Percentiles rank a stretch among this genome's conserved stretches.
Conservation (phyloP, 306 rosid genomes). For the Notholithocarpus densiflorus region DNA sequence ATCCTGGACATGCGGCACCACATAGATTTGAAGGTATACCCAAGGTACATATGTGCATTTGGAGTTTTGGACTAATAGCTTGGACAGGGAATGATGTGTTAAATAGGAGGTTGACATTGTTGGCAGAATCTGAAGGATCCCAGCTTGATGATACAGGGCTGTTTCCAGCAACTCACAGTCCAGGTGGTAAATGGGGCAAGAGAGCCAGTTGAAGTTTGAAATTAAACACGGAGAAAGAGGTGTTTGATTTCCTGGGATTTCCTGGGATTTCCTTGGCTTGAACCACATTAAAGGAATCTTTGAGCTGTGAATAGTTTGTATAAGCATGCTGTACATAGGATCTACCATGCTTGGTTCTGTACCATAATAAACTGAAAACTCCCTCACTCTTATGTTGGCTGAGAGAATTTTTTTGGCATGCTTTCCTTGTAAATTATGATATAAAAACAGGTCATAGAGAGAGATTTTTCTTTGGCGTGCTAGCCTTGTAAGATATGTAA, state of each 20-base stretch:
- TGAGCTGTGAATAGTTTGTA: background rate
- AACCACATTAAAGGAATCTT: no score
- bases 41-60: constrained; percentile 77
- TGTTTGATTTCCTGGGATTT: constrained; percentile 82
- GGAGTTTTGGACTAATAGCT: constrained; percentile 49
- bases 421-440: background rate
- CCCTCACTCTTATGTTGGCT: background rate
- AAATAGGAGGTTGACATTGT: constrained; percentile 80
- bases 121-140: constrained; percentile 88
- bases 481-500: background rate
- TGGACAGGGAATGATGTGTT: constrained; percentile 95
- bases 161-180: constrained; percentile 64
- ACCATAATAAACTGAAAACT: background rate
- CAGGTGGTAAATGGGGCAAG: constrained; percentile 67
- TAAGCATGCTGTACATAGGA: constrained; percentile 6
- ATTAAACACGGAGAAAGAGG: constrained; percentile 65
- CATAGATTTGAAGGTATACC: constrained; percentile 88
- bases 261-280: constrained; percentile 16
- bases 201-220: constrained; percentile 72
- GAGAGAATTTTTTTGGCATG: background rate
- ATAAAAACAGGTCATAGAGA: background rate
- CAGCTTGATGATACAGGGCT: constrained; percentile 84
- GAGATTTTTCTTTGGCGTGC: background rate
- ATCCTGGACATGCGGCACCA: constrained; percentile 79
- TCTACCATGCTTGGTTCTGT: background rate